Base-by-base conservation (phyloP, 345 rosid genomes). In the Syzygium aqueum region DNA sequence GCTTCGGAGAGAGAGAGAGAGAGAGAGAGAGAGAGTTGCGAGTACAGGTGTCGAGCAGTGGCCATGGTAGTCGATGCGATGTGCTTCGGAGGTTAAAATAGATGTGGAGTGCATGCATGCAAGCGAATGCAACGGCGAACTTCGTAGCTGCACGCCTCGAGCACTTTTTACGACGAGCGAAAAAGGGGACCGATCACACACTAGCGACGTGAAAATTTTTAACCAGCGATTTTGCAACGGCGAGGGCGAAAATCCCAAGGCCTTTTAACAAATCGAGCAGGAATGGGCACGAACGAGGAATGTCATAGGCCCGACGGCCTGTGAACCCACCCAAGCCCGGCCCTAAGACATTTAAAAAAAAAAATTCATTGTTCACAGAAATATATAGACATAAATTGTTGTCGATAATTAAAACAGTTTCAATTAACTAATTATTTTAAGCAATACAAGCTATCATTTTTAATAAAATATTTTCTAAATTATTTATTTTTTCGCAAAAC, bases 401-500 rank as follows among this genome's bases (percentile, higher is more conserved):
- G 1, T 43, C 1, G 7, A 43, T 43, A 43, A 43, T 43, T 43
- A 43, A 43, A 43, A 43, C 1, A 43, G 5, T 43, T 43, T 1
- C 46, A 43, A 43, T 43, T 43, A 43, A 43, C 46, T 43, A 43
- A 43, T 43, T 43, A 6, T 43, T 43, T 43, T 1, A 56, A 14
- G 40, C 1, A 0, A 4, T 7, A 14, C 9, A 15, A 65, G 9
- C 9, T 7, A 16, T 5, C 3, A 25, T 5, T 5, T 11, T 57
- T 25, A 7, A 0, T 16, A 65, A 30, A 65, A 0, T 2, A 67
- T 16, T 16, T 30, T 67, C 4, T 1, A 4, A 30, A 30, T 3
- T 9, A 65, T 3, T 65, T 1, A 3, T 16, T 30, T 65, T 65
- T 65, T 0, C 22, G 2, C 9, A 0, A 65, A 30, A 65, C 0